phyloP scores from a whole-genome alignment of 139 green algal species.

The Picochlorum sp. region DNA sequence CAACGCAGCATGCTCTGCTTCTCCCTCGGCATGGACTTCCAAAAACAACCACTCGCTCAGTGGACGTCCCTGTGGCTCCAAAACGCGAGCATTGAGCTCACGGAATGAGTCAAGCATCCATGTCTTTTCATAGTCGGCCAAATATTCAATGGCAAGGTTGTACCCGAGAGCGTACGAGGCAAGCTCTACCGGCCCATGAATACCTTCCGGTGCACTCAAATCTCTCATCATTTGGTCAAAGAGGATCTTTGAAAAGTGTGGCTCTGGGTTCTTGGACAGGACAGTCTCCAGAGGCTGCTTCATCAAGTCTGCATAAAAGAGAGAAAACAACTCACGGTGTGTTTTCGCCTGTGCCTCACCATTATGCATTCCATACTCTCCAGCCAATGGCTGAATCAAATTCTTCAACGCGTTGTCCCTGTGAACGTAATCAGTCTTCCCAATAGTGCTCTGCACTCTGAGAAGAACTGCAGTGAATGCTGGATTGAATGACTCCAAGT shows the following conservation, averaged over 20 bases:
- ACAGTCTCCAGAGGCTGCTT: constrained; percentile 47
- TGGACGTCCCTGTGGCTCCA: constrained; percentile 25
- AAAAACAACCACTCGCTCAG: constrained; percentile 80
- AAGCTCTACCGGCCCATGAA: constrained; percentile 28
- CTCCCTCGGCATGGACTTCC: constrained; percentile 80
- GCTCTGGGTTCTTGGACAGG: constrained; percentile 40
- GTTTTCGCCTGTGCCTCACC: constrained; percentile 55
- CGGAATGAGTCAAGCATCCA: constrained; percentile 88
- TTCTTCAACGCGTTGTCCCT: constrained; percentile 75
- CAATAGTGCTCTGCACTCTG: constrained; percentile 67
- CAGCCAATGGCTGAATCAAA: constrained; percentile 85
- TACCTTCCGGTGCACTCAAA: constrained; percentile 39
- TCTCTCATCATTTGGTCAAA: constrained; percentile 74
- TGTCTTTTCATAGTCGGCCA: constrained; percentile 90
- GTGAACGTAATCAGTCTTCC: constrained; percentile 66
- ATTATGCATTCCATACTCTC: constrained; percentile 92
- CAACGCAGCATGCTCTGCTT: constrained; percentile 86
- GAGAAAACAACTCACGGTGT: constrained; percentile 79
- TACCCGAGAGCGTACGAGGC: constrained; percentile 83
- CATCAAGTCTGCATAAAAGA: constrained; percentile 69
- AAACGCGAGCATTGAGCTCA: constrained; percentile 47
- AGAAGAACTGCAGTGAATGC: constrained; percentile 84
- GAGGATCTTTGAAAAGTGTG: constrained; percentile 41
- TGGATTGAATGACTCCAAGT: constrained; percentile 93
- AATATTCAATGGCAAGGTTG: constrained; percentile 92